Conservation (phyloP, 176 grass and related monocot species). For the Hordeum marinum region DNA sequence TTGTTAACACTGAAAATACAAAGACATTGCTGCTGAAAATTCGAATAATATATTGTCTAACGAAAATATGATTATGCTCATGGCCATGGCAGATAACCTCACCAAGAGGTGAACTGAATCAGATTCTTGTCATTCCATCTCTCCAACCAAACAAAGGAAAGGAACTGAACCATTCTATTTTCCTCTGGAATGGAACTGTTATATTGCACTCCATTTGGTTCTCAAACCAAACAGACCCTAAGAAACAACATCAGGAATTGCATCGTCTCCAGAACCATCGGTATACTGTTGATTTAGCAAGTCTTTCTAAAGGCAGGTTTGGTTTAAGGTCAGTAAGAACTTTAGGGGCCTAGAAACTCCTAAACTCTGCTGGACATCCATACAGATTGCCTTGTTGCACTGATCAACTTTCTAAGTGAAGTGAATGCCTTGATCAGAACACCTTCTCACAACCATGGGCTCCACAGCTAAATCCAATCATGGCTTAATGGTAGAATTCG, state of each 20-base stretch:
- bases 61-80: too few relatives aligned
- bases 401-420: conserved; percentile 8
- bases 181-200: too few relatives aligned
- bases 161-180: too few relatives aligned
- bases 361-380: background rate
- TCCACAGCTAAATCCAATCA: too few relatives aligned
- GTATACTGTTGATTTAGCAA: background rate
- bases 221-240: background rate
- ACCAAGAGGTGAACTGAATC: too few relatives aligned
- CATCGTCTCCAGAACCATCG: background rate
- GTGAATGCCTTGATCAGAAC: background rate
- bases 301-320: background rate
- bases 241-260: background rate
- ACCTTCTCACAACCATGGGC: too few relatives aligned
- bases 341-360: conserved; percentile 12
- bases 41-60: too few relatives aligned
- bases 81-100: too few relatives aligned
- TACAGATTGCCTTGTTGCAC: background rate
- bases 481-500: background rate
- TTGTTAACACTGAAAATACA: too few relatives aligned
- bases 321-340: background rate
- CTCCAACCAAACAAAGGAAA: too few relatives aligned
- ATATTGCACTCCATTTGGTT: background rate
- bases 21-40: too few relatives aligned
- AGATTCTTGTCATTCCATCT: too few relatives aligned